Evolutionary conservation across 768 basidiomycete genomes (phyloP).

Genomic region (Russula ochroleuca): DNA sequence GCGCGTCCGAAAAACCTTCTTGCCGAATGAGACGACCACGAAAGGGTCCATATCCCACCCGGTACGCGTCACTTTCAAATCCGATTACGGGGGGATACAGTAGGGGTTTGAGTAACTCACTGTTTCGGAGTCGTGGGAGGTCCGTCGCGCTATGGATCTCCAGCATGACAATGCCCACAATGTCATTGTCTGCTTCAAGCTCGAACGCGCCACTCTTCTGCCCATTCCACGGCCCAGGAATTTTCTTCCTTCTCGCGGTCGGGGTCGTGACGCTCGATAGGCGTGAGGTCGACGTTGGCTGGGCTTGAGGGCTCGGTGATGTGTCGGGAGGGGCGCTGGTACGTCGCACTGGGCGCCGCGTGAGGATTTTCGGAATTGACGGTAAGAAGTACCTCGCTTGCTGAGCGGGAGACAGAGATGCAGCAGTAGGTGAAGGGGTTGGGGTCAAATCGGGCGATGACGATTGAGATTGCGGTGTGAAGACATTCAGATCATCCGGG

Average conservation of each 20-base stretch:
- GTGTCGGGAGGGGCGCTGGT: slow-evolving; percentile 35
- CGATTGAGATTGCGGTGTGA: neutral
- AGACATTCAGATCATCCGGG: neutral
- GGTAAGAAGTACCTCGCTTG: slow-evolving; percentile 31
- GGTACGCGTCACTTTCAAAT: slow-evolving; percentile 63
- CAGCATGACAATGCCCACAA: slow-evolving; percentile 91
- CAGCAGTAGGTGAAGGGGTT: slow-evolving; percentile 21
- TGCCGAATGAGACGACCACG: slow-evolving; percentile 91
- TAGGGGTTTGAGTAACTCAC: slow-evolving; percentile 44
- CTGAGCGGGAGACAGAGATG: slow-evolving; percentile 31
- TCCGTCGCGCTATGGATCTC: slow-evolving; percentile 84
- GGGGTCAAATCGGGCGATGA: slow-evolving; percentile 15
- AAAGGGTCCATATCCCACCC: slow-evolving; percentile 99
- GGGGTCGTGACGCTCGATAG: slow-evolving; percentile 27
- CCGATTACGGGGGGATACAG: neutral
- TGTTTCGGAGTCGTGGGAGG: slow-evolving; percentile 80
- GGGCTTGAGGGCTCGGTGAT: slow-evolving; percentile 10
- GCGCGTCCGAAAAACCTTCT: slow-evolving; percentile 93
- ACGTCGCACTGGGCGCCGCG: slow-evolving; percentile 35
- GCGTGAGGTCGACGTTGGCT: slow-evolving; percentile 16
- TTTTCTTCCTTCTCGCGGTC: slow-evolving; percentile 36
- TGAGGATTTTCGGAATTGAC: slow-evolving; percentile 36
- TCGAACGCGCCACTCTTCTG: slow-evolving; percentile 47
- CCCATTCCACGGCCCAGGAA: slow-evolving; percentile 40
- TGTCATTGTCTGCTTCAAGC: slow-evolving; percentile 69